Evolutionary conservation across 2,329 filamentous ascomycete genomes (phyloP).

Genomic region (Ploettnerulaceae sp.): DNA sequence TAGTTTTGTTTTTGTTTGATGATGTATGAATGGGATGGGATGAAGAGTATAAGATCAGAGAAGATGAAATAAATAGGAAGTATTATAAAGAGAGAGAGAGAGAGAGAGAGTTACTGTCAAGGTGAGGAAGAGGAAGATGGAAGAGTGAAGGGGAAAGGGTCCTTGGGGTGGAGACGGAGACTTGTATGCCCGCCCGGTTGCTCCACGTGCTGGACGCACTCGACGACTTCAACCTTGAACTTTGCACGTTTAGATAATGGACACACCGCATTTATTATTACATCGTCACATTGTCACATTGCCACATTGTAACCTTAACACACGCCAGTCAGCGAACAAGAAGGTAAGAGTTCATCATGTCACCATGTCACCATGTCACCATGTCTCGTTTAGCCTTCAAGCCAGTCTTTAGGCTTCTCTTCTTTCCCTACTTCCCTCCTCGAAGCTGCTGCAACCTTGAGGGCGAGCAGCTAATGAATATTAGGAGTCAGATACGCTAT

Average conservation of each 20-base stretch:
- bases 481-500: too few species aligned
- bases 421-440: too few species aligned
- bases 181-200: not conserved
- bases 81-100: not conserved
- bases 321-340: too few species aligned
- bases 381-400: too few species aligned
- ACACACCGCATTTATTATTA: not conserved
- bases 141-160: not conserved
- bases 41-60: not conserved
- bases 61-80: not conserved
- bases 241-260: not conserved
- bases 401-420: too few species aligned
- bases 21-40: not conserved
- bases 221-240: not conserved
- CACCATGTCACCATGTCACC: too few species aligned
- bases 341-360: too few species aligned
- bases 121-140: not conserved
- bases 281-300: not conserved
- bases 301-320: too few species aligned
- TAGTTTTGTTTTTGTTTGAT: too few species aligned
- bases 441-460: too few species aligned
- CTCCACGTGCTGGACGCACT: slow-evolving; percentile 1
- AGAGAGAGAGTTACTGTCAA: not conserved
- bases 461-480: too few species aligned
- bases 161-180: not conserved